phyloP scores from a whole-genome alignment of 2,329 filamentous ascomycete genomes.

The Venturia effusa region DNA sequence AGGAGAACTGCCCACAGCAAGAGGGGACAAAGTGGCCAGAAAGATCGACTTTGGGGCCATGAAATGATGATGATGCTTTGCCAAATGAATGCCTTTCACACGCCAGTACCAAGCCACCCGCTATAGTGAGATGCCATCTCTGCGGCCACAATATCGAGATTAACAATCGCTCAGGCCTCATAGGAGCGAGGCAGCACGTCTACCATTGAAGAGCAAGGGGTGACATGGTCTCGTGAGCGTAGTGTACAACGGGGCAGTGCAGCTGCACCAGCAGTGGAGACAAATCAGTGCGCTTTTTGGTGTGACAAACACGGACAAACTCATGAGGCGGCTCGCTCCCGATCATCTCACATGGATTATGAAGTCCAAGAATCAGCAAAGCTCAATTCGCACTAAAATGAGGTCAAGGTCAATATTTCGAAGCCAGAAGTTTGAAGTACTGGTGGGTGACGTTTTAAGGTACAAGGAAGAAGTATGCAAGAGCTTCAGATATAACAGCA shows the following conservation, averaged over 20 bases:
- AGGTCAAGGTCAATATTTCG: too few relatives aligned
- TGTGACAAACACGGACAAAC: too few relatives aligned
- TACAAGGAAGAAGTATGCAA: background rate
- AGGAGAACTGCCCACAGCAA: slow-evolving; percentile 53
- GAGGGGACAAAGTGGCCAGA: slow-evolving; percentile 66
- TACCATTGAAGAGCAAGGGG: background rate
- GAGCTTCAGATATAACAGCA: background rate
- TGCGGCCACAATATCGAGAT: background rate
- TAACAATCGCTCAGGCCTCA: background rate
- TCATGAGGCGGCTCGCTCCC: background rate
- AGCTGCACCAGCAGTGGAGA: background rate
- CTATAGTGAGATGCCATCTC: background rate
- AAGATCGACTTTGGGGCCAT: slow-evolving; percentile 57
- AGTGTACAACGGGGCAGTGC: background rate
- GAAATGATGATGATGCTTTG: background rate
- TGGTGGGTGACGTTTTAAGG: background rate
- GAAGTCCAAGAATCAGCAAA: too few relatives aligned
- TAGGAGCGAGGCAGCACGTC: background rate
- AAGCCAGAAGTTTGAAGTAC: background rate
- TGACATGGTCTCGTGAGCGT: background rate
- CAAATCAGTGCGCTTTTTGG: too few relatives aligned
- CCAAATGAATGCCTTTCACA: background rate
- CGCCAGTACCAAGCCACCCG: background rate
- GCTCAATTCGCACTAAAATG: background rate
- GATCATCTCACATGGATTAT: background rate